phyloP scores from a whole-genome alignment of 495 filamentous ascomycete species.

The Hypomontagnella submonticulosa region DNA sequence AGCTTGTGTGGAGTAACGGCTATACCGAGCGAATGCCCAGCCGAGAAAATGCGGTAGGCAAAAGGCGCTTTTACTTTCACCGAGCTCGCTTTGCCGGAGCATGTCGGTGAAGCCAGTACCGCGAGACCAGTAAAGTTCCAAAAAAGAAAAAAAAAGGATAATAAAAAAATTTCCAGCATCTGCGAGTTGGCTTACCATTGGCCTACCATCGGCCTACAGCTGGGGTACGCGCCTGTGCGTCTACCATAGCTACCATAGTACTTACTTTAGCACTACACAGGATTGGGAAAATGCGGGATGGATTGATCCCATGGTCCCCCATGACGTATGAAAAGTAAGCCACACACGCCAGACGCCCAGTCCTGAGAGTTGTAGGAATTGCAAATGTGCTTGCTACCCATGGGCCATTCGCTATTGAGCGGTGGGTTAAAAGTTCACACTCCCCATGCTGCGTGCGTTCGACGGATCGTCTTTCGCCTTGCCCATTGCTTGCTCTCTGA shows the following conservation, averaged over 20 bases:
- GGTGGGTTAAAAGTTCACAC: constrained; percentile 23
- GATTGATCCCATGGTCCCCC: constrained; percentile 39
- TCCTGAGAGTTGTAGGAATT: constrained; percentile 26
- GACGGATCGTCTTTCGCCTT: constrained; percentile 18
- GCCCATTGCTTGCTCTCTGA: constrained; percentile 1
- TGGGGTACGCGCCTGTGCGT: constrained; percentile 13
- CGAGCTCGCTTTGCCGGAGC: constrained; percentile 37
- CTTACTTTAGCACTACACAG: constrained; percentile 11
- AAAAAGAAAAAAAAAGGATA: neutral
- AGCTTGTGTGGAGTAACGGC: constrained; percentile 45
- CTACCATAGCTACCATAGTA: too few species aligned
- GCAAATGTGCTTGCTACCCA: constrained; percentile 13
- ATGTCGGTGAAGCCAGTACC: constrained; percentile 44
- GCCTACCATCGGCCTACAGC: constrained; percentile 30
- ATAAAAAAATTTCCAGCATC: constrained; percentile 22
- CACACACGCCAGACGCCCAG: constrained; percentile 32
- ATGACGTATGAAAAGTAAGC: constrained; percentile 47
- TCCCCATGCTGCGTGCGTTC: constrained; percentile 23
- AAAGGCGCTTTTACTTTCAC: constrained; percentile 34
- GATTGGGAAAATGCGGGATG: constrained; percentile 43
- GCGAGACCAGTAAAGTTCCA: constrained; percentile 7
- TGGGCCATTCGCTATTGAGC: constrained; percentile 8
- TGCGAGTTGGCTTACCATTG: constrained; percentile 22
- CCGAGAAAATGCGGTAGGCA: constrained; percentile 41
- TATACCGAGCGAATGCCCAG: constrained; percentile 46